Conservation (phyloP, 768 basidiomycete genomes). For the Kwoniella europaea region DNA sequence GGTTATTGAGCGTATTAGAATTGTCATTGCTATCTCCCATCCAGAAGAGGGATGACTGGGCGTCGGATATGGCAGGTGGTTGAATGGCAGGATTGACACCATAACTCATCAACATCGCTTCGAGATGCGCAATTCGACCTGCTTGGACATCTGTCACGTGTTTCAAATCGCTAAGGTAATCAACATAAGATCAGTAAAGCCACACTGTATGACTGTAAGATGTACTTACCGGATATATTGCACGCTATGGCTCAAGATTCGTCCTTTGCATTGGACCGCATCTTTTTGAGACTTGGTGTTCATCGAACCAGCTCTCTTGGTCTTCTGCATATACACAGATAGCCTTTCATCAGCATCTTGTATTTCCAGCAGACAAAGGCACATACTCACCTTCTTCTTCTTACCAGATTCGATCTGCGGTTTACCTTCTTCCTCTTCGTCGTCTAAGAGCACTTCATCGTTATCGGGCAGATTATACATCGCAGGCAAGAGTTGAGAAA, state of each 20-base stretch:
- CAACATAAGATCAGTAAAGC: too few species aligned
- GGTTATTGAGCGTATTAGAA: slow-evolving; percentile 7
- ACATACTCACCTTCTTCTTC: slow-evolving; percentile 40
- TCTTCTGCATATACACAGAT: slow-evolving; percentile 19
- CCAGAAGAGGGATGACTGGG: slow-evolving; percentile 22
- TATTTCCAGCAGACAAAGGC: not conserved
- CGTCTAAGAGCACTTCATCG: slow-evolving; percentile 36
- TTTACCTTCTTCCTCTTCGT: slow-evolving; percentile 29
- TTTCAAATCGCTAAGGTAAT: slow-evolving; percentile 34
- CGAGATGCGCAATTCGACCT: slow-evolving; percentile 43
- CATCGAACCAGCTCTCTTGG: slow-evolving; percentile 34
- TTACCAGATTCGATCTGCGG: slow-evolving; percentile 17
- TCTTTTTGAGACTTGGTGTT: slow-evolving; percentile 41
- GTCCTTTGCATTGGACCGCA: slow-evolving; percentile 44
- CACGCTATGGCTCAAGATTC: slow-evolving; percentile 45
- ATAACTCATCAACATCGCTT: slow-evolving; percentile 27
- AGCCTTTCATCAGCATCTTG: not conserved
- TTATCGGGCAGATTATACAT: slow-evolving; percentile 31
- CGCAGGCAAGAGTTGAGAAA: slow-evolving; percentile 36
- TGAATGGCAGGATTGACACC: slow-evolving; percentile 28
- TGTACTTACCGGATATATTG: slow-evolving; percentile 46
- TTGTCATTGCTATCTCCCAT: slow-evolving; percentile 5
- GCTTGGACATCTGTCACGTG: slow-evolving; percentile 37
- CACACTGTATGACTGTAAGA: too few species aligned
- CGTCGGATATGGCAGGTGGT: not conserved